Conservation (phyloP, 2,329 filamentous ascomycete species). For the Diatrype stigma region DNA sequence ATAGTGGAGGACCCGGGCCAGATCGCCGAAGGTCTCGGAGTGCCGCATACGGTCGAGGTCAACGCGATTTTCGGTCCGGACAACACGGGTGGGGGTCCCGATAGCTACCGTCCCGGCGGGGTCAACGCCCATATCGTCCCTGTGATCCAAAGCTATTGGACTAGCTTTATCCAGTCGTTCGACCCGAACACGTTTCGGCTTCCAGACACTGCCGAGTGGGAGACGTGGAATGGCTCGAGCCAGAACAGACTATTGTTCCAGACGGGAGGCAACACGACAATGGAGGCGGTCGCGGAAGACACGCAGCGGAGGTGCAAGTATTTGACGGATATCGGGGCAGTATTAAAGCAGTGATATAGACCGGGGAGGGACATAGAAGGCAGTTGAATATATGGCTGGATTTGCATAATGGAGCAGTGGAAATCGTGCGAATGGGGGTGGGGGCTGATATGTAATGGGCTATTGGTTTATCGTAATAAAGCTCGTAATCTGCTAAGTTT, state of each 20-base stretch:
- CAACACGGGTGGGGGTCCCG: constrained; percentile 46
- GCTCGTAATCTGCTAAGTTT: too few relatives aligned
- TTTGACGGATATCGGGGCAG: constrained; percentile 42
- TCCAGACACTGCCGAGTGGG: constrained; percentile 20
- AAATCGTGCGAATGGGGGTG: too few relatives aligned
- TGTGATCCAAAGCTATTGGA: constrained; percentile 67
- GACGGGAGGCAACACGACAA: constrained; percentile 37
- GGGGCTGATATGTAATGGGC: too few relatives aligned
- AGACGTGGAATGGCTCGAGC: constrained; percentile 15
- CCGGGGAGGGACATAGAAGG: too few relatives aligned
- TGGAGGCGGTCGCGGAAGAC: constrained; percentile 37
- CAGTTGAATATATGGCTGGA: too few relatives aligned
- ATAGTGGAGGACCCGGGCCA: constrained; percentile 55
- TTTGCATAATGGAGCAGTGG: too few relatives aligned
- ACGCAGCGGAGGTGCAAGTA: constrained; percentile 44
- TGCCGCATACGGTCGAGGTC: constrained; percentile 63
- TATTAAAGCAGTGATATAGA: constrained; percentile 38
- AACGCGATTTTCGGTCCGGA: constrained; percentile 64
- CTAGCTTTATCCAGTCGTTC: constrained; percentile 63
- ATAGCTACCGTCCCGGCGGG: constrained; percentile 48
- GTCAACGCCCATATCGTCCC: constrained; percentile 55
- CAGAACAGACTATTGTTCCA: constrained; percentile 37
- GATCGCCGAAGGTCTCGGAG: constrained; percentile 53
- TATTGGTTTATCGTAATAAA: too few relatives aligned
- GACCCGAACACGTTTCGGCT: constrained; percentile 54